These are phyloP conservation scores for Cystobasidium slooffiae DNA, from an alignment of 1,284 basidiomycete genomes.

Conservation along the genomic window DNA sequence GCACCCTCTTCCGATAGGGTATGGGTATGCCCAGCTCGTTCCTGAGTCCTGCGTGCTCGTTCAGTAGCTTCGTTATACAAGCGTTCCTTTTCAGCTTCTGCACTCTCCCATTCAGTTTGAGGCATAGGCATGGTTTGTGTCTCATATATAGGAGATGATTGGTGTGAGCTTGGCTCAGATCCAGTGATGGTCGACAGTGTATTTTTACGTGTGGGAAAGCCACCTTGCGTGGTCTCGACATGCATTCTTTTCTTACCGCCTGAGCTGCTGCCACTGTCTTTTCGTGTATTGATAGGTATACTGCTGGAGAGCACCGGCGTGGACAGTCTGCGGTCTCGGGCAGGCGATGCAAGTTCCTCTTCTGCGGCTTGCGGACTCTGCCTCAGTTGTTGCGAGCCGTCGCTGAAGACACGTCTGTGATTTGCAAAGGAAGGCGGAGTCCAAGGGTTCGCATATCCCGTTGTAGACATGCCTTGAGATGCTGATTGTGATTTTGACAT, in stretches of 20 bases:
- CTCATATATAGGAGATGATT: slow-evolving; percentile 9
- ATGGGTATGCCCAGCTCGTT: slow-evolving; percentile 13
- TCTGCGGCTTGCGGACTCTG: not conserved
- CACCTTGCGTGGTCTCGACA: slow-evolving; percentile 11
- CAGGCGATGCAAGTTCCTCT: not conserved
- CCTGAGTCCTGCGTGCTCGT: slow-evolving; percentile 10
- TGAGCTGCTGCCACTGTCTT: not conserved
- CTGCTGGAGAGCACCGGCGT: not conserved
- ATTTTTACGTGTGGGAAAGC: slow-evolving; percentile 16
- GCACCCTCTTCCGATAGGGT: not conserved
- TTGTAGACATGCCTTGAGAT: slow-evolving; percentile 4
- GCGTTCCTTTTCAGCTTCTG: slow-evolving; percentile 25
- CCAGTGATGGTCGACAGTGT: slow-evolving; percentile 38
- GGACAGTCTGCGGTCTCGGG: not conserved
- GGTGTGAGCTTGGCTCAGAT: slow-evolving; percentile 28
- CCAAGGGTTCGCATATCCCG: slow-evolving; percentile 15
- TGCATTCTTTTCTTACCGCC: slow-evolving; percentile 8
- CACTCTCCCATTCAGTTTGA: slow-evolving; percentile 15
- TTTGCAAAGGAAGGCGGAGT: not conserved
- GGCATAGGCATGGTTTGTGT: slow-evolving; percentile 4
- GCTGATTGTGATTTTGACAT: slow-evolving; percentile 4
- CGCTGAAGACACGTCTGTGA: slow-evolving; percentile 13
- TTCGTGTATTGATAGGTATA: slow-evolving; percentile 7
- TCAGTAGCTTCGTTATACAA: slow-evolving; percentile 17
- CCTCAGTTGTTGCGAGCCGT: not conserved